A percentile compares a stretch with the other conserved stretches of the same genome.
Evolutionary conservation across 805 yeast genomes (phyloP).

Genomic region (Kazachstania psychrophila): DNA sequence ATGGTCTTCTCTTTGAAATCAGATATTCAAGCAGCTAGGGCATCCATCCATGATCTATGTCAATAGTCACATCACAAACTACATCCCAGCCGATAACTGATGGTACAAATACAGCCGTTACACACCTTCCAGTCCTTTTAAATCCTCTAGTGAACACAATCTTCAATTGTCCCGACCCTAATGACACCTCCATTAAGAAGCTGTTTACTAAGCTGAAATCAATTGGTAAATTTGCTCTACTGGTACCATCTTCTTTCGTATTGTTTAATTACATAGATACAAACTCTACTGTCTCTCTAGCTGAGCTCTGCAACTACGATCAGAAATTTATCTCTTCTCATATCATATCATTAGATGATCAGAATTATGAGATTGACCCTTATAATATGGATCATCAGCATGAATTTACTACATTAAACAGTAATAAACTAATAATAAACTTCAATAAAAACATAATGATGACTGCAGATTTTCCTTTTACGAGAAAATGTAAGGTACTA

Average conservation of each 20-base stretch:
- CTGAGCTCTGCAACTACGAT: slow-evolving; percentile 38
- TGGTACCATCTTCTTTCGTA: slow-evolving; percentile 53
- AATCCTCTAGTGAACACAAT: slow-evolving; percentile 59
- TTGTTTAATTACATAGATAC: slow-evolving; percentile 35
- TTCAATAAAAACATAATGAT: slow-evolving; percentile 43
- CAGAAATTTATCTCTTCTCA: slow-evolving; percentile 3
- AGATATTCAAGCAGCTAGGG: too few relatives aligned
- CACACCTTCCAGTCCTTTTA: slow-evolving; percentile 36
- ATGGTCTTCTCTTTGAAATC: too few relatives aligned
- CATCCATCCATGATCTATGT: neutral
- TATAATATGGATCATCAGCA: neutral
- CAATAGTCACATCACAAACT: neutral
- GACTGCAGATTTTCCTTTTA: slow-evolving; percentile 47
- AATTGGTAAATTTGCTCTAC: slow-evolving; percentile 44
- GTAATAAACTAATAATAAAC: slow-evolving; percentile 44
- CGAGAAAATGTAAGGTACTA: slow-evolving; percentile 37
- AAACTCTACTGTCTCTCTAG: slow-evolving; percentile 33
- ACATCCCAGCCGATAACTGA: neutral
- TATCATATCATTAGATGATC: slow-evolving; percentile 1
- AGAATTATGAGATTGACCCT: slow-evolving; percentile 12
- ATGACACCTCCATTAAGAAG: slow-evolving; percentile 38
- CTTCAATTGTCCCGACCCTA: slow-evolving; percentile 54
- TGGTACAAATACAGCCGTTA: neutral
- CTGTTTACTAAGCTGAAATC: slow-evolving; percentile 34
- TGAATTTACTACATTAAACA: slow-evolving; percentile 42